Evolutionary conservation across 2,329 filamentous ascomycete species (phyloP), one percentile per base, ranked within the genome.

Genomic region (Aspergillus versicolor): DNA sequence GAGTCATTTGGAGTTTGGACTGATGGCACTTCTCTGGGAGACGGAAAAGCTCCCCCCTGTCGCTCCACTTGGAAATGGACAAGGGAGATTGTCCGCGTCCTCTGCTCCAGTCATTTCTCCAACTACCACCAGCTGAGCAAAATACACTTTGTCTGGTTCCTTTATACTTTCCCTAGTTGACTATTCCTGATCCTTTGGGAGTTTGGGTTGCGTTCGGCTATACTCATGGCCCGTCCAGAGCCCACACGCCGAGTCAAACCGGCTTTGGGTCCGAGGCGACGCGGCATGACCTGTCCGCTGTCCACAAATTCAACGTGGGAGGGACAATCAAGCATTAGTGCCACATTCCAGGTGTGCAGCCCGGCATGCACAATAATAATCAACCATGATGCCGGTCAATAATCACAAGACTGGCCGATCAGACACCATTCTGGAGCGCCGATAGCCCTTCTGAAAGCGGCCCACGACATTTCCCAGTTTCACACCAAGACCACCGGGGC

Each of bases 1-100:
- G 54, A 65, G 63, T 63, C 60, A 64, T 63, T 57, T 60, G 53
- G 55, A 46, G 63, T 63, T 57, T 60, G 53, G 55, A 43, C 34
- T 37, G 34, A 37, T 15, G 34, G 34, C 45, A 41, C 47, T 46
- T 52, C 32, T 37, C 43, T 27, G 12, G 9, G 41, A 45, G 30
- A 38, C 40, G 30, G 27, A 46, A 19, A 37, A 46, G 51, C 51
- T 46, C 27, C 27, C 50, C 41, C 50, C 30, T 30, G 42, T 9
- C n/a, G 43, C 51, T 53, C 51, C 51, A 53, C 51, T 53, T 44
- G 48, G 11, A 51, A 40, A 17, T 42, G 48, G 22, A 51, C 27
- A 43, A 51, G 38, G 49, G 49, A 52, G 49, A 45, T 44, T 43
- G 41, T 38, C 49, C 49, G 41, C 11, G 12, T 27, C 34, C 11